Percentiles rank a stretch among this genome's conserved stretches.
Evolutionary conservation across 148 eudicot species (phyloP).

Genomic region (Limonium bicolor): DNA sequence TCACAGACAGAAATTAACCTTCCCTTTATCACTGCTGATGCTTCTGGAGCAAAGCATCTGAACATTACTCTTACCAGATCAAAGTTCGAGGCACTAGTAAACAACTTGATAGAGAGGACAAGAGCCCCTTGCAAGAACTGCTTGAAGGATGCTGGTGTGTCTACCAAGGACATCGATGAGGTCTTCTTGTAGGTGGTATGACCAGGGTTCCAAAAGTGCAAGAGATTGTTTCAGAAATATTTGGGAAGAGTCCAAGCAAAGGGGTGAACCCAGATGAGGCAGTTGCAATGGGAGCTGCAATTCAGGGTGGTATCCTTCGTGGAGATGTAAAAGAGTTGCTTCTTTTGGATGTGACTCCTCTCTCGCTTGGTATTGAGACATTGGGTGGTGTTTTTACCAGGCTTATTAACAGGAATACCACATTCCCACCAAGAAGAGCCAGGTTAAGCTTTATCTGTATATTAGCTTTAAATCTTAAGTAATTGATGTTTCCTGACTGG

Average conservation of each 20-base stretch:
- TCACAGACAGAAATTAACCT: conserved; percentile 89
- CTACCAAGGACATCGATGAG: conserved; percentile 66
- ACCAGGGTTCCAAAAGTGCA: conserved; percentile 90
- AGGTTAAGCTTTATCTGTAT: too few relatives aligned
- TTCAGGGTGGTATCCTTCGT: conserved; percentile 94
- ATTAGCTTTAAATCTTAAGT: too few relatives aligned
- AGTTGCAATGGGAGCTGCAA: conserved; percentile 97
- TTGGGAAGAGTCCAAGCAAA: conserved; percentile 86
- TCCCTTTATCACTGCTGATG: conserved; percentile 86
- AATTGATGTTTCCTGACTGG: too few relatives aligned
- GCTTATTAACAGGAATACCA: conserved; percentile 77
- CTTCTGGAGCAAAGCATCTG: conserved; percentile 87
- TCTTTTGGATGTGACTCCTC: conserved; percentile 89
- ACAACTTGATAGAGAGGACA: conserved; percentile 74
- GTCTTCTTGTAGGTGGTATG: conserved; percentile 95
- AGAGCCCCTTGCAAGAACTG: conserved; percentile 66
- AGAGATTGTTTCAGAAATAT: conserved; percentile 61
- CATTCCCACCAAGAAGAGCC: conserved; percentile 97
- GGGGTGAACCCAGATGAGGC: conserved; percentile 98
- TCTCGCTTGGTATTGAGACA: conserved; percentile 93
- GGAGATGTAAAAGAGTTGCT: conserved; percentile 95
- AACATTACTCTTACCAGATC: conserved; percentile 86
- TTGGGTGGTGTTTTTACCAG: conserved; percentile 89
- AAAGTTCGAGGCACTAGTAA: conserved; percentile 74
- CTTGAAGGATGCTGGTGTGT: conserved; percentile 78